Evolutionary conservation across 2,329 filamentous ascomycete species (phyloP), one percentile per base, ranked within the genome.

Genomic region (Pseudogymnoascus sp.): DNA sequence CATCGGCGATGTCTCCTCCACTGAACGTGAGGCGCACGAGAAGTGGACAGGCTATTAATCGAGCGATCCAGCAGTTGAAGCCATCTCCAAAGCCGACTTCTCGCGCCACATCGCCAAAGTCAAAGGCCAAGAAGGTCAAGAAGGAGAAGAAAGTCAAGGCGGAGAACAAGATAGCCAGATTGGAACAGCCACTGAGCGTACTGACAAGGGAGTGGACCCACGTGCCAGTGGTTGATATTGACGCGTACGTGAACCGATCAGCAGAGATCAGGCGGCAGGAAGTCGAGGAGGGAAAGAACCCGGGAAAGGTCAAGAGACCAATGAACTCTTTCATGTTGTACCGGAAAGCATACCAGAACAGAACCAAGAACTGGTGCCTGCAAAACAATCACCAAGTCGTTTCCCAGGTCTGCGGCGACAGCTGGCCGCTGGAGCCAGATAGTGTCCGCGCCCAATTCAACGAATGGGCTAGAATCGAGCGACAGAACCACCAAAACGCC

Each of bases 301-400:
- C 79, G 1, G 90, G 90, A 26, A 92, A 93, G 73, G 83, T 97
- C 69, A 91, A 93, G 71, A 83, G 95, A 31, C 93, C 95, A 2
- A 96, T 97, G 88, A 99, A 99, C 75, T 93, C 91, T 0, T 99
- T 97, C 78, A 96, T 99, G 89, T 80, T 99, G 61, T 99, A 99
- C 75, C 88, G 95, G 45, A 96, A 95, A 68, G 91, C 91, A 5
- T 97, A 91, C 73, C 90, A 96, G 65, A 90, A 95, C 66, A 83
- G 92, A 34, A 91, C 90, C 65, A 96, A 96, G 75, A 81, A 84
- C 61, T 90, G 87, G 80, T 90, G 89, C 69, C 79, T 85, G 12
- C 86, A 95, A 70, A 93, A 95, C 75, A 97, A 97, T 76, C 93
- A 99, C 74, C 93, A 99, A 74, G 80, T 95, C 37, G 89, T 97